These are phyloP conservation scores for Claviceps maximensis DNA, from an alignment of 2,329 filamentous ascomycete species.

Conservation along the genomic window DNA sequence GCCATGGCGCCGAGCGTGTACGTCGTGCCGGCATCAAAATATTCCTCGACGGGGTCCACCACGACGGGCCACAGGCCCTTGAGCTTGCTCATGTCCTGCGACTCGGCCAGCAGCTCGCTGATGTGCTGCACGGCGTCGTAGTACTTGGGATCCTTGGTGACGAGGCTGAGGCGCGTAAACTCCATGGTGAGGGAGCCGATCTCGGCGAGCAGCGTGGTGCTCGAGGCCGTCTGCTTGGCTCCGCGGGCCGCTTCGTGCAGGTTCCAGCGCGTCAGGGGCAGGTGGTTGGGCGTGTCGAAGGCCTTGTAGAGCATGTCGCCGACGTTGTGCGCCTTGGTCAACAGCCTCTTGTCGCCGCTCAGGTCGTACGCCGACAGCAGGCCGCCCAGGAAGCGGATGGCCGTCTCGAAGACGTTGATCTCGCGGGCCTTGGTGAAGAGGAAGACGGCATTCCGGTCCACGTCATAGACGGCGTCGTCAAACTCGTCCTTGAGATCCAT, in stretches of 20 bases:
- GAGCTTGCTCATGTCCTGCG: constrained; percentile 53
- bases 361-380: constrained; percentile 37
- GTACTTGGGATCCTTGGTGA: constrained; percentile 57
- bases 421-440: constrained; percentile 25
- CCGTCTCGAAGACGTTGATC: constrained; percentile 42
- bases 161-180: constrained; percentile 56
- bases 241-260: constrained; percentile 14
- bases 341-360: constrained; percentile 27
- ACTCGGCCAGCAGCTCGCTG: constrained; percentile 49
- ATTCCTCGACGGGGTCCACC: constrained; percentile 44
- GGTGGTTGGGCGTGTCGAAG: constrained; percentile 37
- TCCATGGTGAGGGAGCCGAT: constrained; percentile 57
- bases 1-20: constrained; percentile 38
- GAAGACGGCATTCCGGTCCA: constrained; percentile 34
- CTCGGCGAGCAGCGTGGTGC: constrained; percentile 37
- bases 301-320: constrained; percentile 39
- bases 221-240: constrained; percentile 9
- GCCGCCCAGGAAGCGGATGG: constrained; percentile 40
- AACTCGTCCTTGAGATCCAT: constrained; percentile 47
- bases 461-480: constrained; percentile 34
- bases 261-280: constrained; percentile 26
- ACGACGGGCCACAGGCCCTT: constrained; percentile 62
- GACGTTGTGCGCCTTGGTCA: constrained; percentile 35
- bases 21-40: constrained; percentile 46
- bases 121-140: constrained; percentile 62